These are phyloP conservation scores for Priceomyces medius DNA, from an alignment of 805 yeast genomes.

Conservation along the genomic window DNA sequence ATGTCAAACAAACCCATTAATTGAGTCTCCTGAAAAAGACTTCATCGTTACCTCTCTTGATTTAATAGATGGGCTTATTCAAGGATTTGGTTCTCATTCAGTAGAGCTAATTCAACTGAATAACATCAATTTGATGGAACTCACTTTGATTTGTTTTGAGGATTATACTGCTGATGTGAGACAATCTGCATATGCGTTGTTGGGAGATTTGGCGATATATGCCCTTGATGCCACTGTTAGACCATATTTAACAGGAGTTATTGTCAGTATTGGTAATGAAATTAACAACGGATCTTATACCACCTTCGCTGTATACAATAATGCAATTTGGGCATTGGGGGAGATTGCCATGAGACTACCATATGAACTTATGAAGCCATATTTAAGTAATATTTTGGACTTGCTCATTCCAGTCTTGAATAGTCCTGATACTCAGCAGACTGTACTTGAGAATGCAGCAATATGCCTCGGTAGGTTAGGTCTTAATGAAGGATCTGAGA, in stretches of 20 bases:
- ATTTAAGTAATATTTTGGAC: conserved; percentile 51
- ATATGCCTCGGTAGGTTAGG: conserved; percentile 89
- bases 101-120: conserved; percentile 51
- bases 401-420: conserved; percentile 61
- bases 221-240: conserved; percentile 45
- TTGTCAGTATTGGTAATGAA: conserved; percentile 69
- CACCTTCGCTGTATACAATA: conserved; percentile 69
- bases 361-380: conserved; percentile 48
- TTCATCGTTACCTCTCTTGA: conserved; percentile 87
- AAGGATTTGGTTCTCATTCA: conserved; percentile 72
- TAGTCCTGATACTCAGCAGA: conserved; percentile 51
- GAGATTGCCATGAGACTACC: conserved; percentile 69
- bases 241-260: conserved; percentile 50
- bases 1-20: conserved; percentile 61
- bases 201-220: conserved; percentile 84
- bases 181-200: conserved; percentile 83
- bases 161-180: conserved; percentile 85
- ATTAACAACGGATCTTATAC: conserved; percentile 51
- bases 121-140: conserved; percentile 48
- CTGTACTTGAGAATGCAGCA: conserved; percentile 83
- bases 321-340: conserved; percentile 93
- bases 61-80: conserved; percentile 87
- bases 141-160: conserved; percentile 67
- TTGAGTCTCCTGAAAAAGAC: conserved; percentile 83
- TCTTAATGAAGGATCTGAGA: conserved; percentile 51